Conservation (phyloP, 2,329 filamentous ascomycete species). For the Paraphoma sp. region DNA sequence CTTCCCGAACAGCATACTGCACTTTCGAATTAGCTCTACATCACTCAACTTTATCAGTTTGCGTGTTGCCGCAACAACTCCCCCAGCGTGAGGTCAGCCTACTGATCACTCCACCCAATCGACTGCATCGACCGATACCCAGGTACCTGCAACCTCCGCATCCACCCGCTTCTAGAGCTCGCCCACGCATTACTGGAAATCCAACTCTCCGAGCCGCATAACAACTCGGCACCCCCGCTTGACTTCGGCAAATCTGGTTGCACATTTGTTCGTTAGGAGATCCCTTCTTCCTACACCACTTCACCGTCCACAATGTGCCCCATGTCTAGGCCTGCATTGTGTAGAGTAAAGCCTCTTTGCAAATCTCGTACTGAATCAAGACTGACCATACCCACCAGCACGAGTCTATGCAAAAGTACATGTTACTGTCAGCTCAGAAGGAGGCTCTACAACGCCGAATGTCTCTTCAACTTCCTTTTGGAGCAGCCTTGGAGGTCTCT, state of each 20-base stretch:
- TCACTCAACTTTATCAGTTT: slow-evolving; percentile 10
- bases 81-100: slow-evolving; percentile 16
- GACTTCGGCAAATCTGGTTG: not conserved
- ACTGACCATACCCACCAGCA: slow-evolving; percentile 25
- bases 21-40: not conserved
- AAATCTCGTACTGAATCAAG: not conserved
- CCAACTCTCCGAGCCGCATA: not conserved
- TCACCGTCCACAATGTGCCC: slow-evolving; percentile 19
- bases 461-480: slow-evolving; percentile 44
- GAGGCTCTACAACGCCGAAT: slow-evolving; percentile 49
- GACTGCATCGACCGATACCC: slow-evolving; percentile 1
- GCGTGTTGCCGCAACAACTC: slow-evolving; percentile 14
- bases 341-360: slow-evolving; percentile 23
- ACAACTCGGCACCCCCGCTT: not conserved
- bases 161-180: slow-evolving; percentile 17
- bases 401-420: slow-evolving; percentile 49
- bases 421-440: slow-evolving; percentile 50
- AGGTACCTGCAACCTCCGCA: slow-evolving; percentile 16
- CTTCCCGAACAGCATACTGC: not conserved
- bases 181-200: not conserved
- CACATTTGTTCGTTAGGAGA: no score
- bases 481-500: slow-evolving; percentile 38
- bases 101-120: slow-evolving; percentile 22
- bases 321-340: slow-evolving; percentile 27
- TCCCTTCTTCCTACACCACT: not conserved